Evolutionary conservation across 1,284 basidiomycete genomes (phyloP), one percentile per base, ranked within the genome.

Genomic region (Fomes fomentarius): DNA sequence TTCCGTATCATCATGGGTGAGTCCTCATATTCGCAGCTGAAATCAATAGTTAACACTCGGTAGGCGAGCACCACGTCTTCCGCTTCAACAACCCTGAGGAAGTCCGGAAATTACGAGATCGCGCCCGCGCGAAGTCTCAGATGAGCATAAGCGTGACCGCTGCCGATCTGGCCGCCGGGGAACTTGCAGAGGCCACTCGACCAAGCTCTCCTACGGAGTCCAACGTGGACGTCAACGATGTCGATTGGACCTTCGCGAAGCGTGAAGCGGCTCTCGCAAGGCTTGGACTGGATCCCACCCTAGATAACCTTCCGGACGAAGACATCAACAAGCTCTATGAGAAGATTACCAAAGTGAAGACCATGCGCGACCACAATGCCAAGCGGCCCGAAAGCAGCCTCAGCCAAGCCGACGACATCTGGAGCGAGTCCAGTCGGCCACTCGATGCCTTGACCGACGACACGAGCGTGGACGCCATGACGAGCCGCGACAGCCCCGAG

Each of bases 61-160:
- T 58, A 92, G 96, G 96, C 50, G 96, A 98, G 65, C 90, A 96
- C 60, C 97, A 99, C 74, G 95, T 98, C 52, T 99, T 99, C 74
- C 86, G 96, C 15, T 98, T 98, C 76, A 98, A 97, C 68, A 92
- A 96, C 66, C 95, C 95, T 0, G 94, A 94, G 68, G 92, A 96
- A 66, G 96, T 96, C 47, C 87, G 95, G 58, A 95, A 93, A 63
- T 89, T 89, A 63, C 84, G 94, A 47, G 86, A 94, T 69, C 87
- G 91, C 39, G 84, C 85, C 2, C 85, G 84, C 3, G 78, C 80
- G 48, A 86, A 80, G 69, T 89, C 87, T 12, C 85, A 79, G 67
- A 70, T 92, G 68, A 83, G 85, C 49, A 71, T 84, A 50, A 86
- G 82, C 57, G 69, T 85, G 21, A 78, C 85, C 48, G 84, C 87